Evolutionary conservation across 2,329 filamentous ascomycete genomes (phyloP).

Genomic region (Penicillium sp.): DNA sequence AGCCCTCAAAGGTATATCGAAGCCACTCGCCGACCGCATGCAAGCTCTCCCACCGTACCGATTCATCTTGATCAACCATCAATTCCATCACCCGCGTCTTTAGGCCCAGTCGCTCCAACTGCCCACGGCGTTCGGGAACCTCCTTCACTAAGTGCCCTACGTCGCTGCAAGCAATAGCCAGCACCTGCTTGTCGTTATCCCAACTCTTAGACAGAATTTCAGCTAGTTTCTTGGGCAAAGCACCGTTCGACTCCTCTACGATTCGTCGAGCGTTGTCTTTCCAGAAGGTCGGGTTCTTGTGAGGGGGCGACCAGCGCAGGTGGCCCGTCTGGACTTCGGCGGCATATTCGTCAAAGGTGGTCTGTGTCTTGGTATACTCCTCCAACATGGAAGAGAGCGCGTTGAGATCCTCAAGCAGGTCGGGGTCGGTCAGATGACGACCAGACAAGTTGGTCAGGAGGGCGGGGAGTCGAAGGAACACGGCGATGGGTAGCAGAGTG

Average conservation of each 20-base stretch:
- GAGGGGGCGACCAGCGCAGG: slow-evolving; percentile 84
- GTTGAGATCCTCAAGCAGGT: slow-evolving; percentile 43
- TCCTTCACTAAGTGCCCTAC: slow-evolving; percentile 81
- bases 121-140: slow-evolving; percentile 70
- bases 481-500: slow-evolving; percentile 67
- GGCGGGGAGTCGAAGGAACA: slow-evolving; percentile 69
- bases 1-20: slow-evolving; percentile 57
- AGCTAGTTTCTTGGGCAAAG: slow-evolving; percentile 69
- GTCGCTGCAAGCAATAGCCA: slow-evolving; percentile 89
- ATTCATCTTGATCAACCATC: slow-evolving; percentile 82
- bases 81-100: slow-evolving; percentile 87
- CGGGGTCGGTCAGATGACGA: slow-evolving; percentile 43
- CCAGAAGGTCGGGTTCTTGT: slow-evolving; percentile 82
- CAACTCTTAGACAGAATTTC: slow-evolving; percentile 74
- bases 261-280: slow-evolving; percentile 81
- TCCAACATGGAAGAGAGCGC: slow-evolving; percentile 60
- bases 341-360: slow-evolving; percentile 61
- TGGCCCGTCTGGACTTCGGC: slow-evolving; percentile 79
- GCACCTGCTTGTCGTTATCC: slow-evolving; percentile 75
- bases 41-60: slow-evolving; percentile 84
- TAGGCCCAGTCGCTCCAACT: slow-evolving; percentile 73
- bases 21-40: slow-evolving; percentile 72
- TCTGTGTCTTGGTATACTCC: slow-evolving; percentile 67
- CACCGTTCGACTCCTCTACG: slow-evolving; percentile 70
- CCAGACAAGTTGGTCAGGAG: slow-evolving; percentile 51